Evolutionary conservation across 208 protist species (phyloP), one percentile per base, ranked within the genome.

Genomic region (Wallacemonas sp.): DNA sequence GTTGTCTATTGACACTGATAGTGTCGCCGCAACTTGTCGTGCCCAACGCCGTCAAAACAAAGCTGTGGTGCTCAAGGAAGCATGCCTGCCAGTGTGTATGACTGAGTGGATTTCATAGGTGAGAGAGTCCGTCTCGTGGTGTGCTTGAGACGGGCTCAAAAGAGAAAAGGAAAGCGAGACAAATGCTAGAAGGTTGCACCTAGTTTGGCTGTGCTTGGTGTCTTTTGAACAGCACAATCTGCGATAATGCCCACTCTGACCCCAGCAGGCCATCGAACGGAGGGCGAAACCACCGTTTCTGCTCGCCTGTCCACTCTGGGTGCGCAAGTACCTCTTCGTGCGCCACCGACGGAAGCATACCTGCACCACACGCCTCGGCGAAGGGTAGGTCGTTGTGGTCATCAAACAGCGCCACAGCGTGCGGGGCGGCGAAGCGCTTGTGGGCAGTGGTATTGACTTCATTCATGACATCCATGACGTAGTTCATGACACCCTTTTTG

Each of bases 341-440:
- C 4, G 76, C 66, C 8, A 83, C 73, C 17, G 73, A 81, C 23
- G 76, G 65, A 11, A 83, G 47, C 16, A 83, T 38, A n/a, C 80
- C 76, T 21, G 58, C 72, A 1, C 57, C 68, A 55, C 80, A 85
- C 12, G 62, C 30, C 46, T 62, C 65, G 1, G 72, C 76, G 48
- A 86, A 75, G 9, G 66, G 64, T 12, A 83, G 44, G 38, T 74
- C 66, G 21, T 86, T 82, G 39, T 70, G 67, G 27, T 77, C 72
- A 33, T 83, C 73, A 43, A 81, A 87, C 21, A 83, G 36, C 0
- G 68, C 65, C 11, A 79, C 61, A 3, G 68, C 61, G n/a, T 65
- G 30, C 17, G 49, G 52, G 2, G 61, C n/a, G 11, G 23, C 68
- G 46, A 70, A 81, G 0, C 2, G 17, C 2, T 1, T 33, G 32